A percentile compares a stretch with the other conserved stretches of the same genome.
phyloP scores from a whole-genome alignment of 805 yeast genomes.

The Starmerella kuoi region DNA sequence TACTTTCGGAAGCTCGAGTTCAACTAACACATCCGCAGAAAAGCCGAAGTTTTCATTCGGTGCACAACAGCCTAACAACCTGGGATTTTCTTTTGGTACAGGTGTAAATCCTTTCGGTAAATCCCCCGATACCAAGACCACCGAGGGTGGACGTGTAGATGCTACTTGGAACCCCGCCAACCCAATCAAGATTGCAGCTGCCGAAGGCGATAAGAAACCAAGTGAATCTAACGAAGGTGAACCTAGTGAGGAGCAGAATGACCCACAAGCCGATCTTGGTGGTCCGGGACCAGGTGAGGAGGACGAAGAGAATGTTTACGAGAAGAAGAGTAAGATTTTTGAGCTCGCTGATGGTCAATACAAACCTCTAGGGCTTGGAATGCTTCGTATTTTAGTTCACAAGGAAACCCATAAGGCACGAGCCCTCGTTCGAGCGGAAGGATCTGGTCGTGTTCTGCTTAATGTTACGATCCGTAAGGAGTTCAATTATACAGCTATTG shows the following conservation, averaged over 20 bases:
- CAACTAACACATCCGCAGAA: not conserved
- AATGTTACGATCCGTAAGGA: slow-evolving; percentile 51
- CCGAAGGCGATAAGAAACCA: slow-evolving; percentile 26
- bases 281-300: slow-evolving; percentile 74
- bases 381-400: slow-evolving; percentile 56
- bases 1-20: not conserved
- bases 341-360: slow-evolving; percentile 40
- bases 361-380: slow-evolving; percentile 57
- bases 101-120: slow-evolving; percentile 17
- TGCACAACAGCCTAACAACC: not conserved
- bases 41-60: slow-evolving; percentile 16
- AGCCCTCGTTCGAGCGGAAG: slow-evolving; percentile 75
- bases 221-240: slow-evolving; percentile 37
- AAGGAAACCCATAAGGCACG: slow-evolving; percentile 52
- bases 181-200: slow-evolving; percentile 13
- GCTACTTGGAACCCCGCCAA: slow-evolving; percentile 21
- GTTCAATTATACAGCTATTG: slow-evolving; percentile 49
- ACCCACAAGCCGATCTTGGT: slow-evolving; percentile 38
- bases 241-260: slow-evolving; percentile 32
- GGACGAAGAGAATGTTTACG: slow-evolving; percentile 50
- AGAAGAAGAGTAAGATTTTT: slow-evolving; percentile 62
- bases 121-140: not conserved
- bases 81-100: slow-evolving; percentile 13
- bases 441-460: slow-evolving; percentile 65
- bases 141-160: not conserved